Evolutionary conservation across 2,329 filamentous ascomycete species (phyloP).

Genomic region (Myriangium duriaei): DNA sequence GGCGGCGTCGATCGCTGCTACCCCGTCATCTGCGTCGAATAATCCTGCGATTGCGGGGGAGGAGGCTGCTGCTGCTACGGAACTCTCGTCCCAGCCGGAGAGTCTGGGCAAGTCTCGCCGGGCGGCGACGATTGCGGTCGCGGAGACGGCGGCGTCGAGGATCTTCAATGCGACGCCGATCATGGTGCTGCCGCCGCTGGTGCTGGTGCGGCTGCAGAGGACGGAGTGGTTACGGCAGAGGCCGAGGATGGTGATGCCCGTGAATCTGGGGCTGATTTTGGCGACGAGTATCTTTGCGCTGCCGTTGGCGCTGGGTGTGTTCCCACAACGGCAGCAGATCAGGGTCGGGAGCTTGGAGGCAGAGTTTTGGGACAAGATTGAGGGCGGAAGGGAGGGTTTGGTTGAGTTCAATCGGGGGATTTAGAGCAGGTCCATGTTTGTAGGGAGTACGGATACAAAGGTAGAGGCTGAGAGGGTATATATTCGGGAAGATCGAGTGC

Average conservation of each 20-base stretch:
- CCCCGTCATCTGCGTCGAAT: conserved; percentile 12
- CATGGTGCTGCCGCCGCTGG: conserved; percentile 86
- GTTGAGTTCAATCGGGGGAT: conserved; percentile 98
- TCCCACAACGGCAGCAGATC: conserved; percentile 82
- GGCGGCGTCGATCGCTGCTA: not conserved
- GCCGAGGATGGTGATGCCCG: conserved; percentile 62
- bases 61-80: conserved; percentile 9
- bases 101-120: conserved; percentile 75
- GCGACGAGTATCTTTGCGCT: conserved; percentile 78
- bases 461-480: no score
- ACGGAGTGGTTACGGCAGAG: conserved; percentile 68
- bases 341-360: conserved; percentile 63
- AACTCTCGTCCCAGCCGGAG: conserved; percentile 18
- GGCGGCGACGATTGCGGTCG: conserved; percentile 79
- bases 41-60: conserved; percentile 39
- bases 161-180: conserved; percentile 92
- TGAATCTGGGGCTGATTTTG: conserved; percentile 81
- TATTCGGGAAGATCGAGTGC: no score
- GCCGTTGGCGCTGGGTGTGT: conserved; percentile 78
- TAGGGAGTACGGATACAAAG: no score
- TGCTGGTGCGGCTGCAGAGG: conserved; percentile 74
- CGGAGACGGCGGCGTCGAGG: conserved; percentile 80
- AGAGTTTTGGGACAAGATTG: conserved; percentile 60
- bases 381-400: conserved; percentile 64
- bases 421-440: conserved; percentile 28